These are phyloP conservation scores for Cicer yamashitae DNA, from an alignment of 306 rosid genomes.

Conservation along the genomic window DNA sequence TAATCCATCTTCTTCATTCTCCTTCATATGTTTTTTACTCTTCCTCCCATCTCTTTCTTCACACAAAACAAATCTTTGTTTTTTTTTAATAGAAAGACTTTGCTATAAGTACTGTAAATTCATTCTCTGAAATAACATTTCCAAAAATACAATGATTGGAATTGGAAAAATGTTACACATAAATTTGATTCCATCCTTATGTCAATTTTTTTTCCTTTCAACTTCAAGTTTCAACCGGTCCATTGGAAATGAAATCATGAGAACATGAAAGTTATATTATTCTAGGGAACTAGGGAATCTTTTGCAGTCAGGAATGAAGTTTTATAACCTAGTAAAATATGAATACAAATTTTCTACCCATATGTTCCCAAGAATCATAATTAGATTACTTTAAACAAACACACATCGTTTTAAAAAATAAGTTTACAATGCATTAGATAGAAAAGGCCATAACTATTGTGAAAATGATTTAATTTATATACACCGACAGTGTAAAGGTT, in stretches of 20 bases:
- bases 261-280: not conserved
- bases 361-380: not conserved
- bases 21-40: no score
- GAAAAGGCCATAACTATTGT: not conserved
- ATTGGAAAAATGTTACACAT: no score
- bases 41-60: no score
- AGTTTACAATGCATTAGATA: slow-evolving; percentile 7
- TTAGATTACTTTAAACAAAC: not conserved
- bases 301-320: not conserved
- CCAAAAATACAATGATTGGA: no score
- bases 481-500: no score
- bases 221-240: no score
- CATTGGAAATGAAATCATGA: not conserved
- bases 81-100: no score
- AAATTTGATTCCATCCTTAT: not conserved
- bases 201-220: not conserved
- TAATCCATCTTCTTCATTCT: no score
- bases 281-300: not conserved
- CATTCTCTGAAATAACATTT: no score
- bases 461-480: no score
- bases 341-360: not conserved
- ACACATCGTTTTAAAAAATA: not conserved
- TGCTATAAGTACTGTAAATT: no score
- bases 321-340: not conserved
- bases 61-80: no score